Conservation (phyloP, 352 stramenopile species). For the Phytophthora podocarpi region DNA sequence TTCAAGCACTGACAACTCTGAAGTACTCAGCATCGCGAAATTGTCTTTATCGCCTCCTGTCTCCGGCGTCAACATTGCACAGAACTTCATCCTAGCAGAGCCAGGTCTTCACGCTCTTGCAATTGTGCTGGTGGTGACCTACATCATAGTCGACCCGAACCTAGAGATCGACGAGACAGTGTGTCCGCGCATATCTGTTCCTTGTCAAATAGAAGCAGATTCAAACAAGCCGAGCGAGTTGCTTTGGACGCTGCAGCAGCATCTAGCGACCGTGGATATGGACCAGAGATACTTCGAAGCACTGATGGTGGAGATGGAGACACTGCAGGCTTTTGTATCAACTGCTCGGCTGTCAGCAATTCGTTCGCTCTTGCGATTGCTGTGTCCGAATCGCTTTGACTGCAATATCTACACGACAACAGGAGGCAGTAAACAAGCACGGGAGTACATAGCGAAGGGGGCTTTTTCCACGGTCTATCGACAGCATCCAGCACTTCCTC, state of each 20-base stretch:
- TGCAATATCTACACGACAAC: conserved; percentile 37
- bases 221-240: conserved; percentile 26
- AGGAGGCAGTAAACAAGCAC: not conserved
- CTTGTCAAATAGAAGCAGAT: not conserved
- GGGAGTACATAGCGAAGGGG: conserved; percentile 54
- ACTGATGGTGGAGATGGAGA: conserved; percentile 40
- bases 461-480: conserved; percentile 56
- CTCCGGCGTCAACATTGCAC: not conserved
- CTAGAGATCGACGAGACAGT: conserved; percentile 42
- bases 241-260: conserved; percentile 52
- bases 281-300: conserved; percentile 28
- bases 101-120: conserved; percentile 34
- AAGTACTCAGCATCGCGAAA: not conserved
- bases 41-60: conserved; percentile 6
- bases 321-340: conserved; percentile 30
- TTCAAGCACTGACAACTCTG: not conserved
- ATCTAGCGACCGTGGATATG: conserved; percentile 28
- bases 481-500: conserved; percentile 25
- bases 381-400: conserved; percentile 50
- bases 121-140: conserved; percentile 36
- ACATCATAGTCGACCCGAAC: conserved; percentile 39
- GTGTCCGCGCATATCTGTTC: conserved; percentile 43
- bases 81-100: conserved; percentile 20
- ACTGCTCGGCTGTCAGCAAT: conserved; percentile 34
- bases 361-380: conserved; percentile 40